Base-by-base conservation (phyloP, 2,329 filamentous ascomycete species). In the Xylariaceae sp. region DNA sequence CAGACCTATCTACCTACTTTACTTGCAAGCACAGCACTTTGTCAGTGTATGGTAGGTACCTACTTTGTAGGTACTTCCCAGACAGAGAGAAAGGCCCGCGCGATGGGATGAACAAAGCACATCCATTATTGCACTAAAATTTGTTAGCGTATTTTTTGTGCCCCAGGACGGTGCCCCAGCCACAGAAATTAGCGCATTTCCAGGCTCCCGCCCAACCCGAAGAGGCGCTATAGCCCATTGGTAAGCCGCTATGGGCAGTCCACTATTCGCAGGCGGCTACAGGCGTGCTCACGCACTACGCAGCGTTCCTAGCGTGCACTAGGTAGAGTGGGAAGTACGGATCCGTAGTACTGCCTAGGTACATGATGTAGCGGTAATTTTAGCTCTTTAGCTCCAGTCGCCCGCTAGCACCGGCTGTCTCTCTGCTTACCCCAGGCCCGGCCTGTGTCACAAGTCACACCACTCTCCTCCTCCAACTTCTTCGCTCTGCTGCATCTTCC, bases 401-500 rank as follows among this genome's bases (percentile, higher is more conserved):
- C 9, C 37, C 37, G 23, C 23, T 30, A 30, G 23, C 23, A 30
- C 23, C 23, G 23, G 23, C 23, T 30, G 23, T 30, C 23, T 30
- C 23, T 30, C 47, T 39, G 47, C 47, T 51, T 45, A 45, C 41
- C 41, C 41, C 54, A 45, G 41, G 4, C 41, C 41, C n/a, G 41
- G 9, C 37, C 37, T 41, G 37, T 45, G 41, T 45, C 41, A 45
- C 41, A 45, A 45, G 41, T 45, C 41, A 45, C 41, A 45, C 41
- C 41, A 45, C 41, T 45, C 41, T 45, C 41, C 53, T 56, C 44
- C n/a, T 61, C 61, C 58, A 62, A 62, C 58, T 56, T 61, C 50
- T 58, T 54, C 57, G 9, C 11, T 13, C 11, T 41, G 37, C 55
- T 50, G 47, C 47, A 37, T 57, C 23, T 44, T 62, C 48, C 55